A percentile compares a stretch with the other conserved stretches of the same genome.
phyloP scores from a whole-genome alignment of 345 rosid species.

The Ceriops zippeliana region DNA sequence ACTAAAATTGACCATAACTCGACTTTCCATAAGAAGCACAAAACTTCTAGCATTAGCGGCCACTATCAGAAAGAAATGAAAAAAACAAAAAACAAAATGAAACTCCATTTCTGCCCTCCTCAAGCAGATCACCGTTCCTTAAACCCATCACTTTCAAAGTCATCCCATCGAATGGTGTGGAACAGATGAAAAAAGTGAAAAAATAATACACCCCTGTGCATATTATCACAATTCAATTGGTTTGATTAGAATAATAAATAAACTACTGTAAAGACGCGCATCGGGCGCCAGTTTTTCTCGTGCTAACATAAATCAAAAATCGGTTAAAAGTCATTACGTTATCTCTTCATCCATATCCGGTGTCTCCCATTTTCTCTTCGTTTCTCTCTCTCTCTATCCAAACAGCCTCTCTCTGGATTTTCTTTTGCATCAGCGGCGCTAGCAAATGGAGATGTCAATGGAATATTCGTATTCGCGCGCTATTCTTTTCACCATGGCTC shows the following conservation, averaged over 20 bases:
- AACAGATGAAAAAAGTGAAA: no score
- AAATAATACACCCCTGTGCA: no score
- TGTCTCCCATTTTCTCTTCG: constrained; percentile 5
- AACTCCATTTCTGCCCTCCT: not conserved
- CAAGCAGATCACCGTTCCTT: not conserved
- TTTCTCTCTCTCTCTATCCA: constrained; percentile 11
- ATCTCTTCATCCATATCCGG: not conserved
- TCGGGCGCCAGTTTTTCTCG: not conserved
- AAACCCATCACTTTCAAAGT: not conserved
- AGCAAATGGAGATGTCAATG: constrained; percentile 57
- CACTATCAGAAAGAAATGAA: no score
- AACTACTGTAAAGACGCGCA: not conserved
- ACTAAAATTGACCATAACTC: no score
- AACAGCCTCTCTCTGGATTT: constrained; percentile 2
- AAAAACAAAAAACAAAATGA: not conserved
- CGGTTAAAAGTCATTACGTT: constrained; percentile 15
- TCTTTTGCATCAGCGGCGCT: constrained; percentile 15
- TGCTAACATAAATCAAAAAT: constrained; percentile 5
- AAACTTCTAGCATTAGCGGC: no score
- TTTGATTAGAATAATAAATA: no score
- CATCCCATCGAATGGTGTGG: not conserved
- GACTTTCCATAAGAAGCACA: no score
- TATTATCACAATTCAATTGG: no score
- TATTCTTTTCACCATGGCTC: constrained; percentile 37
- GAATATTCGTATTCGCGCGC: constrained; percentile 42